phyloP scores from a whole-genome alignment of 2,329 filamentous ascomycete genomes.

The Xenosphaeropsis pyriputrescens region DNA sequence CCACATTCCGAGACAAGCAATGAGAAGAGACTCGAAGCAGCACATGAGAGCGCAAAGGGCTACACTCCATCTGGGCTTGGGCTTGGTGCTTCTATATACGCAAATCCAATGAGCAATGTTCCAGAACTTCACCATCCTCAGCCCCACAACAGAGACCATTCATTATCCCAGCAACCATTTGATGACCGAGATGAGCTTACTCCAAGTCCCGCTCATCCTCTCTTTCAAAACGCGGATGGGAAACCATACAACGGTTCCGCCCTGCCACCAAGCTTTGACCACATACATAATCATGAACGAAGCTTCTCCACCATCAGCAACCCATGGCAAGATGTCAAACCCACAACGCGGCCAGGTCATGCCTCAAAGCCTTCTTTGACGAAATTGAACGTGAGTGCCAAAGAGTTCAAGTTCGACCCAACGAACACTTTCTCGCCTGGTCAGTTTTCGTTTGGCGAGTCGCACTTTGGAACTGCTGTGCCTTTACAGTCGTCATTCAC shows the following conservation, averaged over 20 bases:
- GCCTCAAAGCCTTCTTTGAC: conserved; percentile 57
- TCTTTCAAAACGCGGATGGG: conserved; percentile 1
- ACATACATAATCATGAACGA: conserved; percentile 30
- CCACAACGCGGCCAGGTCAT: conserved; percentile 35
- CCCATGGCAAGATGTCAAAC: conserved; percentile 42
- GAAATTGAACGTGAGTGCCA: conserved; percentile 76
- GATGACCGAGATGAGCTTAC: conserved; percentile 34
- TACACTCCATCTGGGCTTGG: conserved; percentile 7
- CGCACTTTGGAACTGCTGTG: conserved; percentile 22
- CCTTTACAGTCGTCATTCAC: conserved; percentile 24
- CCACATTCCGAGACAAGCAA: conserved; percentile 30
- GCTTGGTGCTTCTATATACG: conserved; percentile 26
- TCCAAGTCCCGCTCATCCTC: conserved; percentile 11
- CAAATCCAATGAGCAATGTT: conserved; percentile 28
- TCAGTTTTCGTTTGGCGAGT: conserved; percentile 29
- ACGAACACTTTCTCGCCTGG: conserved; percentile 29
- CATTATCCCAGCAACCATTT: conserved; percentile 52
- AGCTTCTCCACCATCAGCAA: conserved; percentile 43
- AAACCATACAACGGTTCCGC: not conserved
- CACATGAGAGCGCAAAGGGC: conserved; percentile 5
- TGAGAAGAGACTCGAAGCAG: conserved; percentile 3
- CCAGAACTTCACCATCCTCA: conserved; percentile 55
- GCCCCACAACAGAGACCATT: conserved; percentile 61
- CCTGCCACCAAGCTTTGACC: conserved; percentile 7
- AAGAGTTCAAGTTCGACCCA: conserved; percentile 69